Evolutionary conservation across 192 early-diverging fungal genomes (phyloP).

Genomic region (Umbelopsis vinacea): DNA sequence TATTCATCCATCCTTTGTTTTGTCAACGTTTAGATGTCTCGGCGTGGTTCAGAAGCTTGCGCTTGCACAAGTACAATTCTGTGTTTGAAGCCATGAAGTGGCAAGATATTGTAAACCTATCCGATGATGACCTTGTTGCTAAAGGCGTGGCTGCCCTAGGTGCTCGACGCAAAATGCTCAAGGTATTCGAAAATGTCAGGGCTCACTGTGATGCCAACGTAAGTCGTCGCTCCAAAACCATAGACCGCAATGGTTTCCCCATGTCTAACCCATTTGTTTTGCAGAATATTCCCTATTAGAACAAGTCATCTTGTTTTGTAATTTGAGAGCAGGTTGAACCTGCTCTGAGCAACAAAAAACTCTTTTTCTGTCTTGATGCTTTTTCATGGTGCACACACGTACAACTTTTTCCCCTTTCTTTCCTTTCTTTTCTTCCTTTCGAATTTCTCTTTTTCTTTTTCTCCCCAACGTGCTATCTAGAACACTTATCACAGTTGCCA

Average conservation of each 20-base stretch:
- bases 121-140: constrained; percentile 78
- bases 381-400: background rate
- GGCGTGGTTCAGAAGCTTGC: constrained; percentile 87
- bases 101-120: constrained; percentile 86
- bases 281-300: constrained; percentile 18
- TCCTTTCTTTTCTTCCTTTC: too few relatives aligned
- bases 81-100: constrained; percentile 88
- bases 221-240: constrained; percentile 5
- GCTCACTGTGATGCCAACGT: constrained; percentile 41
- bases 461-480: background rate
- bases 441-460: background rate
- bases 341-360: background rate
- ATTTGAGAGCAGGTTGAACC: constrained; percentile 21
- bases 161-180: constrained; percentile 94
- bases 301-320: constrained; percentile 1
- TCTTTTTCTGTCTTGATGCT: background rate
- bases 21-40: constrained; percentile 88
- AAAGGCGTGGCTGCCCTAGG: constrained; percentile 93
- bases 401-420: too few relatives aligned
- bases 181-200: constrained; percentile 88
- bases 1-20: too few relatives aligned
- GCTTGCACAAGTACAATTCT: constrained; percentile 95
- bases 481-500: background rate
- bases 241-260: too few relatives aligned
- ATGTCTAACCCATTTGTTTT: background rate